Evolutionary conservation across 176 grass and related monocot genomes (phyloP).

Genomic region (maize (Zea mays)): DNA sequence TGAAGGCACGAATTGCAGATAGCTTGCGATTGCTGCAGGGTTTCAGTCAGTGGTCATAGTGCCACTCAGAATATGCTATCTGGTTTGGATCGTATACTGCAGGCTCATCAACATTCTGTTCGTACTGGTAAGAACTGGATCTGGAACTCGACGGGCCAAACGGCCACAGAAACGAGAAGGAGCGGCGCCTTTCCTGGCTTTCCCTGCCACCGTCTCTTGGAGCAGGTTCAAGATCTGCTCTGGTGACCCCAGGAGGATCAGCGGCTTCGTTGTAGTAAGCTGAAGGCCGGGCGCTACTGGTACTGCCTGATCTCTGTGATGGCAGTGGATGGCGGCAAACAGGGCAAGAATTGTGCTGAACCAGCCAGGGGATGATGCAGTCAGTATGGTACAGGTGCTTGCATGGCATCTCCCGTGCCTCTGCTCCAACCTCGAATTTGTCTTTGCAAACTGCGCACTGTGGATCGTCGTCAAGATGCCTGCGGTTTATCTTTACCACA

Average conservation of each 20-base stretch:
- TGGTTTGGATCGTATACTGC: constrained; percentile 44
- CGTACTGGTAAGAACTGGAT: constrained; percentile 34
- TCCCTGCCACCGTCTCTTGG: constrained; percentile 10
- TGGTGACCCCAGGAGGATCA: constrained; percentile 5
- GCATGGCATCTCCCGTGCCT: constrained; percentile 87
- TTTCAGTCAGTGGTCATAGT: constrained; percentile 46
- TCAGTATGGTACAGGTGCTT: constrained; percentile 86
- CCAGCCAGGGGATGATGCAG: constrained; percentile 89
- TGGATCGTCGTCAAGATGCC: constrained; percentile 63
- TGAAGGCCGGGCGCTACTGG: constrained; percentile 21
- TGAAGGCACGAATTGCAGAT: background rate
- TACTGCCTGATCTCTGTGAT: constrained; percentile 24
- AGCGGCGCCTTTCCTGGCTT: constrained; percentile 35
- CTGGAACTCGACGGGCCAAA: constrained; percentile 44
- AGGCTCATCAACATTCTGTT: constrained; percentile 40
- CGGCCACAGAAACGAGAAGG: constrained; percentile 63
- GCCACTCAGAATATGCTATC: constrained; percentile 56
- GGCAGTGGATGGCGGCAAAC: constrained; percentile 81
- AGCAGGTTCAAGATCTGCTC: constrained; percentile 15
- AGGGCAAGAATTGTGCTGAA: constrained; percentile 90
- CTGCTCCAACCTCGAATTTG: constrained; percentile 62
- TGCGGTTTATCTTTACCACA: constrained; percentile 60
- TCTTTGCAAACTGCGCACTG: constrained; percentile 85
- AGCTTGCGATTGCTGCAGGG: background rate
- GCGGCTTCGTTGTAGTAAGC: background rate